Conservation (phyloP, 768 basidiomycete genomes). For the Naematelia encephala region DNA sequence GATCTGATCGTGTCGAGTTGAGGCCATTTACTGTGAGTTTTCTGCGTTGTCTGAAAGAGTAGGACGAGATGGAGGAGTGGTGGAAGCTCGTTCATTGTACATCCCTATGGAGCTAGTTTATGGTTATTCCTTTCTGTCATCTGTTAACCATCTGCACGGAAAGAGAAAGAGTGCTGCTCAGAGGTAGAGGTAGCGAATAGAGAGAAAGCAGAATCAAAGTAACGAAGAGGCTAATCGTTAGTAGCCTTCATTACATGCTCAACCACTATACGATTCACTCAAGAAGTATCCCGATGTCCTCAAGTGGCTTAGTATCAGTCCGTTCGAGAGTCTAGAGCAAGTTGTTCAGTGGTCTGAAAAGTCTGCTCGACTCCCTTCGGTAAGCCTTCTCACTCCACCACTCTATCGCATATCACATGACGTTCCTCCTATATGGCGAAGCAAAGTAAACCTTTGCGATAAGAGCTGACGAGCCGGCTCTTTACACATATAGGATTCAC, state of each 20-base stretch:
- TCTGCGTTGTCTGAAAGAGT: too few relatives aligned
- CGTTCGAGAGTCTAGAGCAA: slow-evolving; percentile 12
- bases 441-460: too few relatives aligned
- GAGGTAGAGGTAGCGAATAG: too few relatives aligned
- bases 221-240: too few relatives aligned
- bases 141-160: too few relatives aligned
- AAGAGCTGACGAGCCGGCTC: too few relatives aligned
- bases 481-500: slow-evolving; percentile 15
- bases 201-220: too few relatives aligned
- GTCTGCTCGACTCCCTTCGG: slow-evolving; percentile 11
- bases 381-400: background rate
- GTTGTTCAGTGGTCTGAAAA: slow-evolving; percentile 16
- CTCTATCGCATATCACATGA: background rate
- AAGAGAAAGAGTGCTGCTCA: too few relatives aligned
- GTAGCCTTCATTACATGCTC: slow-evolving; percentile 37
- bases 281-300: slow-evolving; percentile 21
- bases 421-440: too few relatives aligned
- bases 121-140: too few relatives aligned
- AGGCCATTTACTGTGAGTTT: slow-evolving; percentile 21
- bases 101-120: background rate
- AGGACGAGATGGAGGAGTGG: too few relatives aligned
- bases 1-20: slow-evolving; percentile 39
- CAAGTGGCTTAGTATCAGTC: slow-evolving; percentile 13
- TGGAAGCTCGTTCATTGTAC: too few relatives aligned
- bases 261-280: slow-evolving; percentile 21